Base-by-base conservation (phyloP, 441 rosid species). In the Syzygium syzygioides region DNA sequence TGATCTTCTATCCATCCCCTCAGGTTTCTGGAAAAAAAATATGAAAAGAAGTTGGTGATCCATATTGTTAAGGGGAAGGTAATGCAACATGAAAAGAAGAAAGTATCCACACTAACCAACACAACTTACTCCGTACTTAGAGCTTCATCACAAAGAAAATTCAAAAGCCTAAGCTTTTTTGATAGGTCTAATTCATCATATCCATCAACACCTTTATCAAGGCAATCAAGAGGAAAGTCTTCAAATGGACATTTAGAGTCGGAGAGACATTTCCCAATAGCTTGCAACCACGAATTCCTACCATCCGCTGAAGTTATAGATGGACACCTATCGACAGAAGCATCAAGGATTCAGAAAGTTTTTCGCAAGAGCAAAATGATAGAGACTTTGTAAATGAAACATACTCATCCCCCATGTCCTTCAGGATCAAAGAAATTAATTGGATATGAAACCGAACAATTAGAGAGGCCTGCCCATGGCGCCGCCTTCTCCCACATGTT, bases 61-160 rank as follows among this genome's bases (percentile, higher is more conserved):
- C 71, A 10, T 50, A 34, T 54, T 14, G 23, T 10, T 25, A 52
- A 87, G 86, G 26, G 26, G 34, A 18, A 23, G 55, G 64, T 71
- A 71, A 62, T 83, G 66, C 64, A 26, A 68, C 48, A 54, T 18
- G n/a, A 48, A 56, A 56, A 71, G 53, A 10, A 60, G 85, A 86
- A 66, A 55, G 41, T 11, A 55, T 84, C 60, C 34, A 85, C 45
- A 37, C 54, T 50, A 62, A 55, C 50, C 28, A 59, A 37, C 50
- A 30, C 25, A 90, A 91, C 98, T 94, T 95, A 98, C 98, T 45
- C 86, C 2, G 96, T 95, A 92, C 93, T 91, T 85, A 97, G 96
- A 66, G 94, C 93, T 91, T 96, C 99, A 92, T 96, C 98, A 87
- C 97, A 96, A 37, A 97, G 93, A 92, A 96, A 94, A 90, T 94